phyloP scores from a whole-genome alignment of 768 basidiomycete genomes.

The Hygrocybe coccinea region DNA sequence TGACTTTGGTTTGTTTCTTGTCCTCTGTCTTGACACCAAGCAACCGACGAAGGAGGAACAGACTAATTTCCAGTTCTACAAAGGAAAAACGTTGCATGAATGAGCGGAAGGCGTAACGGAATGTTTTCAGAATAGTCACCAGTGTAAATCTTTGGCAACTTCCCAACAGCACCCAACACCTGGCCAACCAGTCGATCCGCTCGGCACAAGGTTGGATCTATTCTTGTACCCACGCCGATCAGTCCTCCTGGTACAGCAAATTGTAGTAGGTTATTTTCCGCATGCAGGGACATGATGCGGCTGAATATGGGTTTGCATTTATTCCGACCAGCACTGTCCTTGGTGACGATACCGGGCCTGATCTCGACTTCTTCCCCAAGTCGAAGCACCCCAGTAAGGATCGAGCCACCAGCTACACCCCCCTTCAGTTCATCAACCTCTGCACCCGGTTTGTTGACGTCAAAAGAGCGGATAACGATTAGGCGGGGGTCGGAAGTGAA shows the following conservation, averaged over 20 bases:
- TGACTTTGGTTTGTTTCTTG: constrained; percentile 95
- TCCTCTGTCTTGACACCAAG: constrained; percentile 99
- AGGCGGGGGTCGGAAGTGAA: constrained; percentile 88
- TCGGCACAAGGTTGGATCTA: constrained; percentile 94
- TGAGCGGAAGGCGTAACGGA: constrained; percentile 2
- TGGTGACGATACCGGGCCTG: constrained; percentile 93
- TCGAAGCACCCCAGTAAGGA: constrained; percentile 84
- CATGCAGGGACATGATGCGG: constrained; percentile 83
- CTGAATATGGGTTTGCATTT: constrained; percentile 93
- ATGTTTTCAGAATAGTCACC: constrained; percentile 38
- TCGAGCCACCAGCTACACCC: constrained; percentile 96
- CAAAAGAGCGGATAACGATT: constrained; percentile 98
- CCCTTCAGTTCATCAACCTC: constrained; percentile 97
- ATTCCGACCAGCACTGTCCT: constrained; percentile 85
- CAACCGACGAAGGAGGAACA: constrained; percentile 91
- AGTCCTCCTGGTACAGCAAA: constrained; percentile 97
- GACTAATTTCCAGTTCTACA: constrained; percentile 81
- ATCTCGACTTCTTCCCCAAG: constrained; percentile 96
- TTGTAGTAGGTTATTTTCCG: constrained; percentile 89
- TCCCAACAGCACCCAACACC: constrained; percentile 91
- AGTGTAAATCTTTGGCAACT: constrained; percentile 89
- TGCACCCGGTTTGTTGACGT: constrained; percentile 98
- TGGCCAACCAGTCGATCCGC: constrained; percentile 96
- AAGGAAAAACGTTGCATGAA: neutral
- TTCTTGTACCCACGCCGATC: constrained; percentile 96